Evolutionary conservation across 2,329 filamentous ascomycete species (phyloP), one percentile per base, ranked within the genome.

Genomic region (Epichloe sibirici): DNA sequence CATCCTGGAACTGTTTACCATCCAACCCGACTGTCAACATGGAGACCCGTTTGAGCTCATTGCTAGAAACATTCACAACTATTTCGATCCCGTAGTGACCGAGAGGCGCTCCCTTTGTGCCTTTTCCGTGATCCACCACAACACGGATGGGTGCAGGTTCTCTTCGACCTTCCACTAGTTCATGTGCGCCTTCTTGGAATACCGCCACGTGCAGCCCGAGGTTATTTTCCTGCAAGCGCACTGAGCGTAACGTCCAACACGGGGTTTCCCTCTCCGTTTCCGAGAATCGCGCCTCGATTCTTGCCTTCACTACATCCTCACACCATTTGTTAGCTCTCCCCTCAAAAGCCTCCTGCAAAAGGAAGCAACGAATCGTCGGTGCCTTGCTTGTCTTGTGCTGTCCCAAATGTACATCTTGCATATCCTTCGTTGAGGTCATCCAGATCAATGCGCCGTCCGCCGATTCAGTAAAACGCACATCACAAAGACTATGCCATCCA

Each of bases 291-390:
- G 83, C 86, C 68, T 96, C 91, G 13, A 96, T 82, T 57, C 85
- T 82, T 8, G 90, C 90, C 69, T 91, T 94, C 47, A 83, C 81
- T 12, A 96, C 76, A 57, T 97, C 93, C 68, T 97, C 91, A 31
- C 82, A 82, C 68, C 88, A 83, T 55, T 85, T 87, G 17, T 75
- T 72, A 1, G 86, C 88, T 65, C 84, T 90, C 28, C 83, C 83
- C 63, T 95, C 87, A 60, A 91, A 91, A 7, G 78, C 71, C 50
- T 88, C 87, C 49, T 84, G 79, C 1, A 95, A 75, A 42, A 85
- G 68, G 62, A 95, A 86, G 55, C 82, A 85, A 34, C 84, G 76
- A 11, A 83, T 75, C 2, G 83, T 82, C 23, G 77, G 70, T 13
- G 72, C 70, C 31, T 74, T 76, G 59, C 70, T 65, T 11, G 67